Evolutionary conservation across 2,329 filamentous ascomycete genomes (phyloP).

Genomic region (Ascocoryne sarcoides): DNA sequence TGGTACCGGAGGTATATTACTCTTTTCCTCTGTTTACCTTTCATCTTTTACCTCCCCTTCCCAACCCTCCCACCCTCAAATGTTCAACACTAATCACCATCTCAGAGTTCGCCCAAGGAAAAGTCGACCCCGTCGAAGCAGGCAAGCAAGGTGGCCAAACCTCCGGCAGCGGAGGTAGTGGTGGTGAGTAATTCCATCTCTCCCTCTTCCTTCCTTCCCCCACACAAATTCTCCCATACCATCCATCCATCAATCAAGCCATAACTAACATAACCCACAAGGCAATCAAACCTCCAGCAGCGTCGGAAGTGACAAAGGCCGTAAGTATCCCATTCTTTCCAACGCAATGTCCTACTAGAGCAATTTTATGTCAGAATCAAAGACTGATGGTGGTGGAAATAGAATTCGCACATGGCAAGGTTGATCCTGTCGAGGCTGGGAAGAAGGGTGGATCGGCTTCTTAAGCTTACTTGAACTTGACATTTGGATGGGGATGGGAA

Average conservation of each 20-base stretch:
- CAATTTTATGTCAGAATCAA: no score
- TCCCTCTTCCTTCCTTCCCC: no score
- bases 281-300: constrained; percentile 3
- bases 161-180: constrained; percentile 3
- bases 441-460: constrained; percentile 27
- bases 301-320: constrained; percentile 1
- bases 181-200: no score
- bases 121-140: constrained; percentile 34
- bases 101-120: constrained; percentile 32
- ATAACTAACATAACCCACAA: no score
- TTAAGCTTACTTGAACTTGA: constrained; percentile 3
- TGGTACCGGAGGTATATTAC: no score
- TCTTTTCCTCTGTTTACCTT: no score
- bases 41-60: background rate
- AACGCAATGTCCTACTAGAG: no score
- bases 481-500: no score
- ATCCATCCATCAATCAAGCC: no score
- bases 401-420: constrained; percentile 32
- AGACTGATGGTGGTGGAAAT: no score
- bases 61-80: background rate
- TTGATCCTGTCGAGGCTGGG: constrained; percentile 32
- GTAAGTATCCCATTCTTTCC: constrained; percentile 1
- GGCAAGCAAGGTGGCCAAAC: constrained; percentile 31
- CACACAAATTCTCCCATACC: no score
- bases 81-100: background rate